Evolutionary conservation across 129 eudicot genomes (phyloP).

Genomic region (Helichrysum umbraculigerum): DNA sequence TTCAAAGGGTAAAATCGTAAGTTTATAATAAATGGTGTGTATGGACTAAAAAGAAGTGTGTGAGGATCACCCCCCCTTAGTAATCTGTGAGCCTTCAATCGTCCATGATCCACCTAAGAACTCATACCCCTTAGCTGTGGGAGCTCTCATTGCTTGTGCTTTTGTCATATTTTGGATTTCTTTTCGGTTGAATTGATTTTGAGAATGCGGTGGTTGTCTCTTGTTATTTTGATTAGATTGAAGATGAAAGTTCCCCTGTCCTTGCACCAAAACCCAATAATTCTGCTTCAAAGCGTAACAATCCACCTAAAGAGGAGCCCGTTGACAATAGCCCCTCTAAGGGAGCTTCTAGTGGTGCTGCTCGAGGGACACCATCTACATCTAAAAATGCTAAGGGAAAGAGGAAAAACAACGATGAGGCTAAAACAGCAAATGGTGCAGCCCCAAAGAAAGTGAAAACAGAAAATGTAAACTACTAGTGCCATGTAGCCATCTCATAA

Average conservation of each 20-base stretch:
- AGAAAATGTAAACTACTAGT: slow-evolving; percentile 51
- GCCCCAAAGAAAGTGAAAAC: slow-evolving; percentile 81
- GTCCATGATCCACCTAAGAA: neutral
- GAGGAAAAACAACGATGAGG: slow-evolving; percentile 66
- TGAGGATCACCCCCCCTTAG: too few species aligned
- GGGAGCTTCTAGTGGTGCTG: slow-evolving; percentile 45
- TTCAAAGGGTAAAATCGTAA: too few species aligned
- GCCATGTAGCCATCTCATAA: neutral
- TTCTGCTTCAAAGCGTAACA: slow-evolving; percentile 47
- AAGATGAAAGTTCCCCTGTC: slow-evolving; percentile 91
- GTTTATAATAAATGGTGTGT: too few species aligned
- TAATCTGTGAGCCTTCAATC: neutral
- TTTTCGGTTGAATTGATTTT: neutral
- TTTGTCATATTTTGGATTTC: neutral
- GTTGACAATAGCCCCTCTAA: slow-evolving; percentile 67
- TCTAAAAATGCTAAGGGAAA: slow-evolving; percentile 79
- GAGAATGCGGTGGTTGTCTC: neutral
- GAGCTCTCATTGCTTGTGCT: neutral
- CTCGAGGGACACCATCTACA: slow-evolving; percentile 64
- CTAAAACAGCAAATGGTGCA: slow-evolving; percentile 47
- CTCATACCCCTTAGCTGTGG: neutral
- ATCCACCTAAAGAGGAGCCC: slow-evolving; percentile 80
- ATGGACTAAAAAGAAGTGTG: too few species aligned
- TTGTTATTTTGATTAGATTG: slow-evolving; percentile 44
- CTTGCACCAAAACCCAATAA: slow-evolving; percentile 62